Evolutionary conservation across 768 basidiomycete species (phyloP), one percentile per base, ranked within the genome.

Genomic region (Suillus discolor): DNA sequence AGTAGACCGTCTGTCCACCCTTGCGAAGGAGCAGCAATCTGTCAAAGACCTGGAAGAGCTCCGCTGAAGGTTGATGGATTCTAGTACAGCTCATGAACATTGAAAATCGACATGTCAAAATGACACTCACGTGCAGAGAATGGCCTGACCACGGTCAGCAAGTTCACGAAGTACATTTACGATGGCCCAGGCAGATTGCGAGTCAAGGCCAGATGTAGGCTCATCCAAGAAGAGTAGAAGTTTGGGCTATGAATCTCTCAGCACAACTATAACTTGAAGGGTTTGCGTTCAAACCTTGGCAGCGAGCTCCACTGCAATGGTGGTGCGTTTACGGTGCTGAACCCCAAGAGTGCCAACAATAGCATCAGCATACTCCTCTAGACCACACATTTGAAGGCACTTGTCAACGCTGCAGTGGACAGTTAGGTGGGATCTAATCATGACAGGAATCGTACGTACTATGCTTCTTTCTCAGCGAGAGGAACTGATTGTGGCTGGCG

Each of bases 121-220:
- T 9, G 6, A 6, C 39, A 79, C 87, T 57, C 70, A 89, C 82
- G 92, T 96, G 88, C 94, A 96, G n/a, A 96, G 80, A 70, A 96
- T 94, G 34, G 93, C 90, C 73, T 94, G 93, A 0, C 94, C 94
- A 65, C 84, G 86, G 66, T 90, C 84, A 13, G 93, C 92, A 41
- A 96, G 85, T 57, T 87, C 83, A 11, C 89, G 82, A 57, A 96
- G 79, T 79, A 96, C 92, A 1, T 81, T 77, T 60, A 93, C 80
- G 66, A 94, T 93, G 4, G 89, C 89, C 92, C 92, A 93, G 2
- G 93, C 93, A 62, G 89, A 91, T 75, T 94, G 92, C 2, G 92
- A 93, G 73, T 94, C 93, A 16, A 96, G 81, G 36, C 94, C 93
- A n/a, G 92, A 89, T 0, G 94, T 96, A 0, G 95, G 95, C 74